Evolutionary conservation across 352 stramenopile genomes (phyloP), one percentile per base, ranked within the genome.

Genomic region (Phytophthora sojae): DNA sequence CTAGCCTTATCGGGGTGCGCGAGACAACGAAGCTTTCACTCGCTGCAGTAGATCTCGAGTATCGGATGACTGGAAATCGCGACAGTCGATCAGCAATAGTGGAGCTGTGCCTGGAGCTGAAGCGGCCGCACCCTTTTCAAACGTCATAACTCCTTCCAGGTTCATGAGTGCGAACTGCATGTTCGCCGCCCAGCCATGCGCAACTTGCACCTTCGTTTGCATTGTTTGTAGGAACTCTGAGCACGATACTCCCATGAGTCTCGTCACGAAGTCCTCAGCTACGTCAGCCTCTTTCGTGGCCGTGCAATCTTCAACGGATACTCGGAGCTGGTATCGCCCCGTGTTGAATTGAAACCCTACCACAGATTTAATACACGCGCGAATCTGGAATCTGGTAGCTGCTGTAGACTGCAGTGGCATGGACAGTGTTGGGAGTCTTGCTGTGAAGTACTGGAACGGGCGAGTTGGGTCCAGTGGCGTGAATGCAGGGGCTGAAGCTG

Each of bases 91-190:
- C 14, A 93, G 70, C 44, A 85, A 85, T 37, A 89, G 69, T 35
- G 69, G 80, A 59, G 32, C 71, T 73, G 77, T 50, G 53, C 58
- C 53, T 30, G 66, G 37, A 72, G 67, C 19, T 8, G 44, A n/a
- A 49, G 52, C 53, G 7, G 37, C 54, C 7, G 47, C 30, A 15
- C 53, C 23, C 26, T 53, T 59, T n/a, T 74, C 79, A 64, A 89
- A 85, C 14, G 66, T 78, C 87, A 96, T 93, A 39, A 94, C 70
- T 21, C 89, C 89, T 63, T 96, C 85, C 61, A 96, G 79, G 15
- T 79, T 92, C 85, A 93, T 93, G 23, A 96, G 82, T 55, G 73
- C 69, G 63, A 94, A 87, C 55, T 96, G 89, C 89, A 96, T 96
- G 30, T 74, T 80, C 21, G 87, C 83, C 0, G 86, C 87, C 80